Evolutionary conservation across 352 stramenopile species (phyloP).

Genomic region (Phytophthora colocasiae): DNA sequence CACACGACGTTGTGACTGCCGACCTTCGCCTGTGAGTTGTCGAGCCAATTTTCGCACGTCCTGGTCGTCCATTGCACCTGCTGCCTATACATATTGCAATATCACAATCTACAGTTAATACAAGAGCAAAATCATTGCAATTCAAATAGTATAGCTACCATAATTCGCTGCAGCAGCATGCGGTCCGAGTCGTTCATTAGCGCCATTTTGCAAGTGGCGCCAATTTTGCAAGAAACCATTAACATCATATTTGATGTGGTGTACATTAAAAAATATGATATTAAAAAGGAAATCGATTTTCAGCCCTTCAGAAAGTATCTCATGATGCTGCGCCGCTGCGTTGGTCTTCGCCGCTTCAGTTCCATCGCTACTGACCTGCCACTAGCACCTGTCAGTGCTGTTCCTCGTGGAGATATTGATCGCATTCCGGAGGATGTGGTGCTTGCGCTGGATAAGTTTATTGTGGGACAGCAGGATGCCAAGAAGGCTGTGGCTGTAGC

Average conservation of each 20-base stretch:
- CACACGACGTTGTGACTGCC: too few relatives aligned
- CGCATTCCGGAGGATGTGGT: conserved; percentile 94
- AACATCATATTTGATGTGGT: conserved; percentile 7
- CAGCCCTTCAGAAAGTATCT: conserved; percentile 21
- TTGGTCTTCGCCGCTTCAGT: conserved; percentile 30
- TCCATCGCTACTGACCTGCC: conserved; percentile 26
- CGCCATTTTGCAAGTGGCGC: conserved; percentile 46
- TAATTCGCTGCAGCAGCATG: conserved; percentile 81
- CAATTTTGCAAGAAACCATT: conserved; percentile 9
- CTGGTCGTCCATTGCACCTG: conserved; percentile 72
- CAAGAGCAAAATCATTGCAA: not conserved
- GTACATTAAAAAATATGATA: conserved; percentile 5
- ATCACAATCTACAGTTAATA: not conserved
- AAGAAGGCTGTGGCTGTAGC: conserved; percentile 98
- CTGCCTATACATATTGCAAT: conserved; percentile 43
- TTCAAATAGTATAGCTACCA: conserved; percentile 41
- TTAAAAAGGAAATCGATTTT: not conserved
- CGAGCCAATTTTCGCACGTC: conserved; percentile 57
- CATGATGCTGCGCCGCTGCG: conserved; percentile 33
- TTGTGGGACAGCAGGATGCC: conserved; percentile 96
- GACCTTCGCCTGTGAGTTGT: conserved; percentile 75
- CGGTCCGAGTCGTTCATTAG: conserved; percentile 66
- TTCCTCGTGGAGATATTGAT: conserved; percentile 33
- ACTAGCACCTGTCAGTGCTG: conserved; percentile 9
- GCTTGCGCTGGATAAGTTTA: conserved; percentile 94